Percentiles rank a stretch among this genome's conserved stretches.
phyloP scores from a whole-genome alignment of 75 land plant genomes.

The Selaginella moellendorffii region DNA sequence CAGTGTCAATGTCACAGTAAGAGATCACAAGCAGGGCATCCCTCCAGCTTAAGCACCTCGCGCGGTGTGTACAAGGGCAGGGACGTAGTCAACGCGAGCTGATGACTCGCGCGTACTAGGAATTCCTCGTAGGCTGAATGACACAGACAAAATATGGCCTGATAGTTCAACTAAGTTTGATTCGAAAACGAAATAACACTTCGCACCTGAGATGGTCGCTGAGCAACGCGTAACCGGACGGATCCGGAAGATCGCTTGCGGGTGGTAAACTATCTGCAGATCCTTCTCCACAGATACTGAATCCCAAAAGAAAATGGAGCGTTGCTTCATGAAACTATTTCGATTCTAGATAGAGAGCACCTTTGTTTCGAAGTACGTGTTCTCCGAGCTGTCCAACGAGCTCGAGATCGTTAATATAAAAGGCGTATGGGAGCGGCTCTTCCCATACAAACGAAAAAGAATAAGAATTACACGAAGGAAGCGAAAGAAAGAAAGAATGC shows the following conservation, averaged over 20 bases:
- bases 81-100: no score
- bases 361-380: slow-evolving; percentile 74
- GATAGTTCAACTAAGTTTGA: no score
- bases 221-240: slow-evolving; percentile 81
- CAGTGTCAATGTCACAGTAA: slow-evolving; percentile 89
- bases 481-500: background rate
- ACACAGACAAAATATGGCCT: slow-evolving; percentile 43
- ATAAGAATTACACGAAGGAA: no score
- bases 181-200: background rate
- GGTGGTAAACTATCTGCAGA: slow-evolving; percentile 59
- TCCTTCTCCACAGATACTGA: slow-evolving; percentile 87
- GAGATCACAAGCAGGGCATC: slow-evolving; percentile 84
- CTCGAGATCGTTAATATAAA: slow-evolving; percentile 84
- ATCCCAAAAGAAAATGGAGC: background rate
- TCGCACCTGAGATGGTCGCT: slow-evolving; percentile 61
- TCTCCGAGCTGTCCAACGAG: slow-evolving; percentile 55
- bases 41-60: no score
- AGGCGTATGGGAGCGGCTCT: slow-evolving; percentile 87
- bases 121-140: slow-evolving; percentile 95
- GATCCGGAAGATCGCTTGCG: slow-evolving; percentile 75
- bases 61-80: no score
- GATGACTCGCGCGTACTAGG: no score
- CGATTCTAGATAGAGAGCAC: slow-evolving; percentile 17
- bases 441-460: no score
- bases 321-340: background rate